Conservation (phyloP, 2,329 filamentous ascomycete genomes). For the Claviceps purpurea region DNA sequence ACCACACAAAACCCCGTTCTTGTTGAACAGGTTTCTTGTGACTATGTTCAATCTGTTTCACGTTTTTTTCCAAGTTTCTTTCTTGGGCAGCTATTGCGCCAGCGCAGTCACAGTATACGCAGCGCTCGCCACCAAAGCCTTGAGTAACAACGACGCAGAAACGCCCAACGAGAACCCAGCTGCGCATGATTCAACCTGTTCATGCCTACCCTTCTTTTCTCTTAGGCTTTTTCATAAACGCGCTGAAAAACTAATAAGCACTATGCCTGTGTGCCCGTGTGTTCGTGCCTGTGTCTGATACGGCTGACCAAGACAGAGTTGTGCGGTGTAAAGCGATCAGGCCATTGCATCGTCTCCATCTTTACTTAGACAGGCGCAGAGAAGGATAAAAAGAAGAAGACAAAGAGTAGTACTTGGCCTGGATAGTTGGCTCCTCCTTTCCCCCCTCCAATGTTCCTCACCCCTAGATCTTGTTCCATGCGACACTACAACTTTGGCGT, state of each 20-base stretch:
- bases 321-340: too few relatives aligned
- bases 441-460: background rate
- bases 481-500: conserved; percentile 27
- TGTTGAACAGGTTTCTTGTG: background rate
- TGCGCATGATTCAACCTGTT: background rate
- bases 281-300: background rate
- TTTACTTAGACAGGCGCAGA: background rate
- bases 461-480: conserved; percentile 2
- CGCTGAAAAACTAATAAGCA: background rate
- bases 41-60: too few relatives aligned
- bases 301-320: background rate
- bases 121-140: too few relatives aligned
- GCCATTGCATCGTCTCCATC: background rate
- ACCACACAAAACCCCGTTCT: background rate
- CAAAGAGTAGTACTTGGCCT: too few relatives aligned
- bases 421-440: background rate
- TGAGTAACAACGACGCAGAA: too few relatives aligned
- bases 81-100: background rate
- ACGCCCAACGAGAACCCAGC: background rate
- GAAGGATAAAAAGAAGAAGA: background rate
- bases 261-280: background rate
- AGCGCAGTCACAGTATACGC: background rate
- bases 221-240: background rate
- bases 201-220: background rate
- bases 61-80: background rate